These are phyloP conservation scores for Symbiodinium pilosum DNA, from an alignment of 73 alveolate species.

Conservation along the genomic window DNA sequence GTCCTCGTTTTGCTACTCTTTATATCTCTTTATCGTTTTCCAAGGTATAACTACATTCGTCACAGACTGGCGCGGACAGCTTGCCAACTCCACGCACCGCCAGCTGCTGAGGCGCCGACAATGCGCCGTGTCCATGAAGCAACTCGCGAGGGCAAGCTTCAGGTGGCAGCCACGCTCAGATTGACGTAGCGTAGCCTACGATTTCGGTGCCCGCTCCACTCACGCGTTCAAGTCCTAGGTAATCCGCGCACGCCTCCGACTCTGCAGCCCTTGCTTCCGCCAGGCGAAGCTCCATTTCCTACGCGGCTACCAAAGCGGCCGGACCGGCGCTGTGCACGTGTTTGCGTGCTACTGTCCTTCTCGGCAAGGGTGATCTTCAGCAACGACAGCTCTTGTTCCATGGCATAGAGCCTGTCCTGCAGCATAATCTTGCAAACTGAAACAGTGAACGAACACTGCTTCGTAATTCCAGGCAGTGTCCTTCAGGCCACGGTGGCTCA, in stretches of 20 bases:
- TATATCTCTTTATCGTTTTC: no score
- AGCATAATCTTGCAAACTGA: neutral
- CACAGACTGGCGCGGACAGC: neutral
- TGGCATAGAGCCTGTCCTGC: neutral
- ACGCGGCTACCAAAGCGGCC: neutral
- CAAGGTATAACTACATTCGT: no score
- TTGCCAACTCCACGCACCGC: neutral
- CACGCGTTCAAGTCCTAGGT: neutral
- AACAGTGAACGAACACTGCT: neutral
- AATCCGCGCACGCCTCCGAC: neutral
- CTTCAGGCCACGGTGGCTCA: neutral
- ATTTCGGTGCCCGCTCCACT: neutral
- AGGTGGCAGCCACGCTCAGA: neutral
- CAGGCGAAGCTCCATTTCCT: neutral
- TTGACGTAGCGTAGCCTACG: neutral
- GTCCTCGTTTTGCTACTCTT: no score
- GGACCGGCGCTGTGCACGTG: neutral
- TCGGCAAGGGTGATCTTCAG: neutral
- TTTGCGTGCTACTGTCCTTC: neutral
- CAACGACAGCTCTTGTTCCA: neutral
- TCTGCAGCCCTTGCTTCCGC: no score
- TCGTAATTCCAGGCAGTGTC: no score
- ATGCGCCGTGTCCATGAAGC: neutral
- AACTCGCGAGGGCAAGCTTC: neutral
- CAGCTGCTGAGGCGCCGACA: neutral